Conservation (phyloP, 2,329 filamentous ascomycete genomes). For the Penicillium fuscoglaucum region DNA sequence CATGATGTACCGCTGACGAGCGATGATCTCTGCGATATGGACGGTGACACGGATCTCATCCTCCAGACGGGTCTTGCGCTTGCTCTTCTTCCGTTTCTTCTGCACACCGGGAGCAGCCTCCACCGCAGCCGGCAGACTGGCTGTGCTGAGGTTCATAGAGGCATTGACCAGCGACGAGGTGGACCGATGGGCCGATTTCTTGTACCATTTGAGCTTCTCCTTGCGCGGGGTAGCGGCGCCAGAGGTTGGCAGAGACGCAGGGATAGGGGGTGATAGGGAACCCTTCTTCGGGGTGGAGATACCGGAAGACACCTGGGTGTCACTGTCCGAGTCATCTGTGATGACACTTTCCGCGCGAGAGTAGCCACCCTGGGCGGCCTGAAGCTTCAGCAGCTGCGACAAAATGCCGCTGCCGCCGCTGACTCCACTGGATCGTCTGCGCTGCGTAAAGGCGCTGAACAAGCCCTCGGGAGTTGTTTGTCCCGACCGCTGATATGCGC, state of each 20-base stretch:
- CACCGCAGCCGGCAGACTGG: conserved; percentile 32
- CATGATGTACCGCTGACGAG: conserved; percentile 79
- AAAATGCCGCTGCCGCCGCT: conserved; percentile 59
- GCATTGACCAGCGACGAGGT: conserved; percentile 41
- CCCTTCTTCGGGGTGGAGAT: conserved; percentile 30
- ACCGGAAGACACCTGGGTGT: conserved; percentile 32
- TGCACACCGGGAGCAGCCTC: conserved; percentile 22
- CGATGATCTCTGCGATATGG: conserved; percentile 68
- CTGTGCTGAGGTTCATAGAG: conserved; percentile 39
- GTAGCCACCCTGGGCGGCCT: conserved; percentile 52
- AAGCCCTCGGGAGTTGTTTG: conserved; percentile 33
- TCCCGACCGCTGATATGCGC: conserved; percentile 37
- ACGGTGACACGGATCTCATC: conserved; percentile 62
- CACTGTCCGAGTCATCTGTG: conserved; percentile 36
- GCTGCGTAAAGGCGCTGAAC: conserved; percentile 25
- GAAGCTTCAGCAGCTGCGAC: conserved; percentile 69
- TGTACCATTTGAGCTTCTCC: conserved; percentile 47
- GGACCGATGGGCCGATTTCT: conserved; percentile 39
- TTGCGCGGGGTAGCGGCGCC: conserved; percentile 37
- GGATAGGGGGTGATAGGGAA: conserved; percentile 22
- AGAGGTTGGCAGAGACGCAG: conserved; percentile 25
- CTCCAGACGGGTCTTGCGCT: conserved; percentile 37
- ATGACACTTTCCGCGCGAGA: conserved; percentile 31
- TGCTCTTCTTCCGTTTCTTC: conserved; percentile 24
- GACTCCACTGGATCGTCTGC: conserved; percentile 29